Evolutionary conservation across 140 eudicot genomes (phyloP).

Genomic region (Erigeron philadelphicus): DNA sequence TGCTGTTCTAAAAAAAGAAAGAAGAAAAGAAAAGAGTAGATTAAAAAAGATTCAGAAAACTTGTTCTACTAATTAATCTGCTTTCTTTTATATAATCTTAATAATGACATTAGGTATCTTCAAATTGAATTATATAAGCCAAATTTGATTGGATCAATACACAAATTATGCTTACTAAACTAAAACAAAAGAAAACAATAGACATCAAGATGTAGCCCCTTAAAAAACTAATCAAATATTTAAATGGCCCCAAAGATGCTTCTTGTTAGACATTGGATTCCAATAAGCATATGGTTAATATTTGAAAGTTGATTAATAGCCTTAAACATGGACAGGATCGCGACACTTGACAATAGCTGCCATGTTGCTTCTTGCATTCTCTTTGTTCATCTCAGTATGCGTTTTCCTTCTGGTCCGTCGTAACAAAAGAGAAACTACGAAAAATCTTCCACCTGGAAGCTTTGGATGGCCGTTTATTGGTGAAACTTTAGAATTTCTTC

Average conservation of each 20-base stretch:
- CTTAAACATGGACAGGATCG: too few species aligned
- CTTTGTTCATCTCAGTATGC: neutral
- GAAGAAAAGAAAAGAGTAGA: too few species aligned
- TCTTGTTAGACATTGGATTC: neutral
- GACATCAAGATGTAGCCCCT: constrained; percentile 17
- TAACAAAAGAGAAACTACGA: neutral
- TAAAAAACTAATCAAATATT: neutral
- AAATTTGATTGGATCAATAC: too few species aligned
- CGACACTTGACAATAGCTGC: neutral
- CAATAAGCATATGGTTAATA: constrained; percentile 15
- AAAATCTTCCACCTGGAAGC: constrained; percentile 54
- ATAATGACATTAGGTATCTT: too few species aligned
- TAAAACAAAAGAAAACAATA: neutral
- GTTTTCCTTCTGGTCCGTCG: constrained; percentile 1
- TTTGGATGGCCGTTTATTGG: constrained; percentile 56
- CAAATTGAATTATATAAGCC: neutral
- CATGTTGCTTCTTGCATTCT: neutral
- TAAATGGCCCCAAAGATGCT: neutral
- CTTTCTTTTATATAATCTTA: too few species aligned
- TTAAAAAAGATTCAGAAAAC: too few species aligned
- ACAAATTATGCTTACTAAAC: neutral
- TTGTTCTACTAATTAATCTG: too few species aligned
- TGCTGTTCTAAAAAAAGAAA: too few species aligned
- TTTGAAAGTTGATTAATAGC: too few species aligned
- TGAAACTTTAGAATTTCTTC: constrained; percentile 35